Conservation (phyloP, 495 filamentous ascomycete genomes). For the Penicillium taxi region DNA sequence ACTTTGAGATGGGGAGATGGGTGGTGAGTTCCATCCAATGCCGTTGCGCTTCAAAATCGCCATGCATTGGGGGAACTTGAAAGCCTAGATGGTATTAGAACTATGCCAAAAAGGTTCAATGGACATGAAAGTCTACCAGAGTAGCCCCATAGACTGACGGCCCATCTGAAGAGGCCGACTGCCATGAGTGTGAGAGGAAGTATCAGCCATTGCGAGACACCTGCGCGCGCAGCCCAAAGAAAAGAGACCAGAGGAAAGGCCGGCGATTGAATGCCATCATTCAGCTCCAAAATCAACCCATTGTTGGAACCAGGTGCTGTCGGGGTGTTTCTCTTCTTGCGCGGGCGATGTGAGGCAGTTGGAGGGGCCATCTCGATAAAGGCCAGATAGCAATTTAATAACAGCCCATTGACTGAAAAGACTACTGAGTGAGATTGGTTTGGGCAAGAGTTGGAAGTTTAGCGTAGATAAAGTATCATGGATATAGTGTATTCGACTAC, state of each 20-base stretch:
- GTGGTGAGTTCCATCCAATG: constrained; percentile 98
- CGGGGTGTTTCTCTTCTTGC: constrained; percentile 49
- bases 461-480: no score
- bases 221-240: constrained; percentile 79
- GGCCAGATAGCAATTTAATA: constrained; percentile 7
- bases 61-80: constrained; percentile 79
- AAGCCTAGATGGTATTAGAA: constrained; percentile 49
- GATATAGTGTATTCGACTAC: no score
- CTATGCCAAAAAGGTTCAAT: background rate
- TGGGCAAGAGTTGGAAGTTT: no score
- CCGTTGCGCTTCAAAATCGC: constrained; percentile 93
- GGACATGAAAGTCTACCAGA: constrained; percentile 54
- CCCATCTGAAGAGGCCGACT: constrained; percentile 89
- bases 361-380: constrained; percentile 25
- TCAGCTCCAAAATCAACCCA: constrained; percentile 37
- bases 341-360: constrained; percentile 45
- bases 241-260: constrained; percentile 86
- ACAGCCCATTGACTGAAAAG: constrained; percentile 21
- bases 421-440: no score
- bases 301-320: constrained; percentile 44
- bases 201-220: constrained; percentile 86
- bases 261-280: constrained; percentile 36
- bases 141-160: constrained; percentile 85
- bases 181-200: constrained; percentile 82
- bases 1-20: constrained; percentile 80